Evolutionary conservation across 371 early-diverging fungal species (phyloP).

Genomic region (Lichtheimia hyalospora): DNA sequence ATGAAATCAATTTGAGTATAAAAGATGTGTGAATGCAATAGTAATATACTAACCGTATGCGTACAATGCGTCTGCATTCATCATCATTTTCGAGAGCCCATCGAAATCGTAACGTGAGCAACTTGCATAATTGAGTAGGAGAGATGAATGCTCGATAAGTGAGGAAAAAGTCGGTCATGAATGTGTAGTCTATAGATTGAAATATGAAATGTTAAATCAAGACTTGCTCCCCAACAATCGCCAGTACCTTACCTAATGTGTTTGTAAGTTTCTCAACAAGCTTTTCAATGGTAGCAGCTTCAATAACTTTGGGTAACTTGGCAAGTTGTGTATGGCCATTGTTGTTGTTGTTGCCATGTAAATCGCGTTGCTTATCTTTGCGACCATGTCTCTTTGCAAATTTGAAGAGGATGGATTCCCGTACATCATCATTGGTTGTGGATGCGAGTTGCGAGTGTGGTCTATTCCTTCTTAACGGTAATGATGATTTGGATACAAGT

Average conservation of each 20-base stretch:
- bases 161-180: slow-evolving; percentile 72
- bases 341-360: too few relatives aligned
- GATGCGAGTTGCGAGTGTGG: neutral
- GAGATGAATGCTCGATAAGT: slow-evolving; percentile 69
- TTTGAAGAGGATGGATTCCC: slow-evolving; percentile 6
- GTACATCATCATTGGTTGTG: neutral
- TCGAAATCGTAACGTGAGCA: slow-evolving; percentile 58
- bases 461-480: neutral
- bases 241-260: slow-evolving; percentile 37
- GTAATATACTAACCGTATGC: slow-evolving; percentile 51
- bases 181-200: slow-evolving; percentile 69
- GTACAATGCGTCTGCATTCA: slow-evolving; percentile 55
- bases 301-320: slow-evolving; percentile 46
- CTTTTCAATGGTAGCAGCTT: slow-evolving; percentile 65
- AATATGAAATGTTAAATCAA: neutral
- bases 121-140: slow-evolving; percentile 54
- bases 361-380: neutral
- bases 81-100: slow-evolving; percentile 62
- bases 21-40: too few relatives aligned
- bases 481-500: neutral
- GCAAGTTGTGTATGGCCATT: neutral
- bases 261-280: slow-evolving; percentile 63
- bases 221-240: neutral
- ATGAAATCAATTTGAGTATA: neutral
- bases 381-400: neutral